Percentiles rank a stretch among this genome's conserved stretches.
Conservation (phyloP, 768 basidiomycete genomes). For the Podaxis mareebaensis region DNA sequence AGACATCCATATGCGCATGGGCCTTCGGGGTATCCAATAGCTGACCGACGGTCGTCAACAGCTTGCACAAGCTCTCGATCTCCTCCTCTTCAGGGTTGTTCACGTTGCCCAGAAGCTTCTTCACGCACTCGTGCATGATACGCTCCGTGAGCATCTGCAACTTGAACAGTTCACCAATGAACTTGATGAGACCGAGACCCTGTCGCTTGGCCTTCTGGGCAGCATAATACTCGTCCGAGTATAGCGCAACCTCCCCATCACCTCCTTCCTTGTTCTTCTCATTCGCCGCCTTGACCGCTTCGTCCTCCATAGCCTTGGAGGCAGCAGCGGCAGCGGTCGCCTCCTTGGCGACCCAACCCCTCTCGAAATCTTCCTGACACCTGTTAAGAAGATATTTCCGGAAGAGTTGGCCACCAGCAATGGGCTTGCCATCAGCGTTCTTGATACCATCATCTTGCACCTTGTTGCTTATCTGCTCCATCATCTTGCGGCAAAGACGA, state of each 20-base stretch:
- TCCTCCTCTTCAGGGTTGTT: constrained; percentile 97
- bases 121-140: constrained; percentile 98
- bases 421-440: constrained; percentile 81
- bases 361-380: constrained; percentile 98
- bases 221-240: constrained; percentile 95
- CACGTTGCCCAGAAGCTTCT: constrained; percentile 91
- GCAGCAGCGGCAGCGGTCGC: constrained; percentile 84
- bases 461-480: constrained; percentile 86
- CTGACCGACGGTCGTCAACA: constrained; percentile 85
- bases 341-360: constrained; percentile 91
- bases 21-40: constrained; percentile 82
- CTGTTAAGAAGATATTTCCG: constrained; percentile 95
- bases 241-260: constrained; percentile 70
- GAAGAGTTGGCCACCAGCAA: constrained; percentile 92
- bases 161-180: constrained; percentile 98
- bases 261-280: constrained; percentile 50
- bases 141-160: constrained; percentile 97
- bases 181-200: constrained; percentile 95
- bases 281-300: constrained; percentile 70
- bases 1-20: constrained; percentile 85
- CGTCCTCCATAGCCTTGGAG: constrained; percentile 82
- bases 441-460: constrained; percentile 89
- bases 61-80: constrained; percentile 93
- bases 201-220: constrained; percentile 97
- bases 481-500: constrained; percentile 90